Evolutionary conservation across 73 alveolate genomes (phyloP).

Genomic region (Paramecium tetraurelia): DNA sequence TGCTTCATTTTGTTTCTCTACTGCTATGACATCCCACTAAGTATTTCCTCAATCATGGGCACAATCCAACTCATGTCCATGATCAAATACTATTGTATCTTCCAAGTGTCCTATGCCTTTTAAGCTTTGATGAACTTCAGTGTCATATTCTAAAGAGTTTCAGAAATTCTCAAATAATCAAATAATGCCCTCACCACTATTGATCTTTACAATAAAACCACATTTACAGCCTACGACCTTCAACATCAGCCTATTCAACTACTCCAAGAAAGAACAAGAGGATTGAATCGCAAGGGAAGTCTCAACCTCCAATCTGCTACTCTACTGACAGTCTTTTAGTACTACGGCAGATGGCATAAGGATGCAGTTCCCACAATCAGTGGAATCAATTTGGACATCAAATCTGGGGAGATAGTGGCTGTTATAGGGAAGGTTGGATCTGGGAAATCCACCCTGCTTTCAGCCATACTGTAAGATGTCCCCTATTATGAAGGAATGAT

Average conservation of each 20-base stretch:
- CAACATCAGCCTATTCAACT: neutral
- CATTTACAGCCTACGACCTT: neutral
- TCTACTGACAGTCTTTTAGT: neutral
- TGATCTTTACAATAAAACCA: neutral
- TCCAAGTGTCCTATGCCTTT: conserved; percentile 5
- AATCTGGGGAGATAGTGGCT: conserved; percentile 58
- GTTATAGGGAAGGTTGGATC: conserved; percentile 64
- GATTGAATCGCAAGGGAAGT: neutral
- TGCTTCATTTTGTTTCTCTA: neutral
- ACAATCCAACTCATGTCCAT: neutral
- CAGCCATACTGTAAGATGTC: conserved; percentile 49
- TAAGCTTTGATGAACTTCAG: neutral
- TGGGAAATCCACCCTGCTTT: conserved; percentile 67
- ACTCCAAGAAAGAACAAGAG: neutral
- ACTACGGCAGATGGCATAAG: neutral
- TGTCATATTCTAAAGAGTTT: neutral
- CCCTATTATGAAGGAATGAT: conserved; percentile 34
- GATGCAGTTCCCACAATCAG: conserved; percentile 49
- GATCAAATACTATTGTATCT: conserved; percentile 4
- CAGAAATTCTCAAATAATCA: neutral
- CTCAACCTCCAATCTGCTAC: neutral
- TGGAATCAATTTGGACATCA: conserved; percentile 53
- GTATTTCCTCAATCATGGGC: neutral
- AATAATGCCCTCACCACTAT: neutral
- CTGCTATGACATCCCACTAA: neutral